Conservation (phyloP, 805 yeast genomes). For the Lachancea sp. region DNA sequence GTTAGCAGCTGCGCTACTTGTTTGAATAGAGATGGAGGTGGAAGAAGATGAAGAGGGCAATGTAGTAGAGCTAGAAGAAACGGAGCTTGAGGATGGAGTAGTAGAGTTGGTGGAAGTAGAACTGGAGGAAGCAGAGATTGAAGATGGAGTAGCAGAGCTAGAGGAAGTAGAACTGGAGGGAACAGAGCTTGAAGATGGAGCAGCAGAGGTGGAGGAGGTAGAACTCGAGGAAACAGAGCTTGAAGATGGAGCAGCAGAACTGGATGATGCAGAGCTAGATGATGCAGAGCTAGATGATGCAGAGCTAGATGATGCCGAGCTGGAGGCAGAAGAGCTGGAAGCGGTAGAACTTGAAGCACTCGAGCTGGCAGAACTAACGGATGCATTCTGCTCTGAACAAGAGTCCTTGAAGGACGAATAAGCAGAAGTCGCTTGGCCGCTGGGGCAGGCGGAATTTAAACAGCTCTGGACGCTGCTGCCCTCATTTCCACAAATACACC, state of each 20-base stretch:
- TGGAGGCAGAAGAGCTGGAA: constrained; percentile 18
- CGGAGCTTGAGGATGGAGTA: constrained; percentile 25
- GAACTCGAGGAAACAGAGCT: constrained; percentile 35
- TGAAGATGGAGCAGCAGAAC: constrained; percentile 26
- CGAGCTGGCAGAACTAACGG: constrained; percentile 28
- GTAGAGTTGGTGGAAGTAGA: constrained; percentile 19
- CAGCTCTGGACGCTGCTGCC: constrained; percentile 51
- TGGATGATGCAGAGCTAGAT: constrained; percentile 26
- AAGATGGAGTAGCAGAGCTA: constrained; percentile 18
- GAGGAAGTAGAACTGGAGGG: constrained; percentile 18
- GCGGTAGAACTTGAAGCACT: constrained; percentile 22
- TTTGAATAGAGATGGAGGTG: constrained; percentile 46
- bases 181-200: constrained; percentile 14
- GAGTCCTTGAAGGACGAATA: constrained; percentile 47
- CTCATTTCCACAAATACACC: constrained; percentile 62
- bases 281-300: constrained; percentile 20
- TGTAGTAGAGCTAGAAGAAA: background rate
- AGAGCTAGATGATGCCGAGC: constrained; percentile 20
- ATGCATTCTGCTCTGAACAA: constrained; percentile 44
- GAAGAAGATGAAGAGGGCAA: constrained; percentile 14
- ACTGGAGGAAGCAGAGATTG: constrained; percentile 18
- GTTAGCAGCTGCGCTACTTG: constrained; percentile 42
- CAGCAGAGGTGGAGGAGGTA: constrained; percentile 27
- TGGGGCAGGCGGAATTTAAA: constrained; percentile 63
- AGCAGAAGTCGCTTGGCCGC: constrained; percentile 53